phyloP scores from a whole-genome alignment of 257 asterid genomes.

The Orobanche coerulescens region DNA sequence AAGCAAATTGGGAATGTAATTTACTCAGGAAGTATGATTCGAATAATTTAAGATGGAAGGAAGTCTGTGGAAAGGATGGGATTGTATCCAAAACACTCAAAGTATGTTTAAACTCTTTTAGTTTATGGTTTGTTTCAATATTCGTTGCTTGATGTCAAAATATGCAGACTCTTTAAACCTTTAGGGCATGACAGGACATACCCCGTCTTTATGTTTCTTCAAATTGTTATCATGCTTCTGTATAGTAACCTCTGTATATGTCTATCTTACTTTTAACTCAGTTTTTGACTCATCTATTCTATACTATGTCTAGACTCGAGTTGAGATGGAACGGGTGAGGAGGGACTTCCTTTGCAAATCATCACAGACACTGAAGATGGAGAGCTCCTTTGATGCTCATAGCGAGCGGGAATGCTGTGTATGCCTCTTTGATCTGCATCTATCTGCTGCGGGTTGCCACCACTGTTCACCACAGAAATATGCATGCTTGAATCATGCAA shows the following conservation, averaged over 20 bases:
- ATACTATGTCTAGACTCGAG: constrained; percentile 51
- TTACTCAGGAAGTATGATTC: constrained; percentile 64
- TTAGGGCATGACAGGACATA: neutral
- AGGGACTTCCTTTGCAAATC: constrained; percentile 81
- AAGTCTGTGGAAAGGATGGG: constrained; percentile 92
- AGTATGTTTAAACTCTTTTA: constrained; percentile 34
- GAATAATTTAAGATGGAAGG: constrained; percentile 77
- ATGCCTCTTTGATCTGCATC: constrained; percentile 87
- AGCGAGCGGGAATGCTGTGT: constrained; percentile 95
- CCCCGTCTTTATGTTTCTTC: neutral
- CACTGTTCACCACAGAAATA: constrained; percentile 87
- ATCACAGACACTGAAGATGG: constrained; percentile 88
- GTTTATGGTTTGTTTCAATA: constrained; percentile 1
- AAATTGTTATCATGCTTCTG: constrained; percentile 8
- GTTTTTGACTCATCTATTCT: neutral
- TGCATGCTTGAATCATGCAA: constrained; percentile 96
- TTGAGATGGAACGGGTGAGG: constrained; percentile 66
- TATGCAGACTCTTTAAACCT: too few relatives aligned
- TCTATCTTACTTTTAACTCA: neutral
- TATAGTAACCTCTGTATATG: too few relatives aligned
- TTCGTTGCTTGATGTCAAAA: constrained; percentile 14
- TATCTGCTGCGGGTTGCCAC: constrained; percentile 99
- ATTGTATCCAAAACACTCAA: constrained; percentile 66
- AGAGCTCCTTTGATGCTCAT: constrained; percentile 79
- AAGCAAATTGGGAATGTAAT: constrained; percentile 91